phyloP scores from a whole-genome alignment of 2,329 filamentous ascomycete species.

The Fusarium coicis region DNA sequence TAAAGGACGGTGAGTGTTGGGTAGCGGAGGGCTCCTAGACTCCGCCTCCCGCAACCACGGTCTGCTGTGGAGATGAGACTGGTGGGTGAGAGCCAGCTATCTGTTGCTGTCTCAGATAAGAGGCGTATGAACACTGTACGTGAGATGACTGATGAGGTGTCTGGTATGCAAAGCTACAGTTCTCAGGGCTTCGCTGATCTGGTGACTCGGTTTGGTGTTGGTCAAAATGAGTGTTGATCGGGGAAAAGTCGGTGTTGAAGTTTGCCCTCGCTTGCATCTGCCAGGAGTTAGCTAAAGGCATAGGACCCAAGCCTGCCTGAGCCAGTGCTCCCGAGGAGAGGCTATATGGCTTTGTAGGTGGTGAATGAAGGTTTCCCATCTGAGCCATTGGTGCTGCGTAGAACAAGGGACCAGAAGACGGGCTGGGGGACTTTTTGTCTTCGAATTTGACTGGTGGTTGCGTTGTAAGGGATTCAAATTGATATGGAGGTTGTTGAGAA shows the following conservation, averaged over 20 bases:
- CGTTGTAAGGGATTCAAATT: background rate
- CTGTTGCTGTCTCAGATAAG: background rate
- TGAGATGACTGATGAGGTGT: background rate
- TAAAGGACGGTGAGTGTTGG: background rate
- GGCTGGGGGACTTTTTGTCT: background rate
- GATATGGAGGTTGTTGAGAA: background rate
- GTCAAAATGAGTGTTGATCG: conserved; percentile 1
- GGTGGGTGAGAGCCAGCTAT: background rate
- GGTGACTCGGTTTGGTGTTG: background rate
- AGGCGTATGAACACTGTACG: background rate
- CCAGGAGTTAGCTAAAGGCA: background rate
- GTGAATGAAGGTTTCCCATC: background rate
- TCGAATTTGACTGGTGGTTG: background rate
- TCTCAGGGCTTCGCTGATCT: background rate
- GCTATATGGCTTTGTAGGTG: background rate
- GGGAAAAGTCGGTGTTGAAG: conserved; percentile 3
- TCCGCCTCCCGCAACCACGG: background rate
- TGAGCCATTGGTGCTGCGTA: background rate
- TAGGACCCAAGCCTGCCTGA: background rate
- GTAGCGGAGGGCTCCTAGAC: conserved; percentile 20
- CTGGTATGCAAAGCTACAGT: background rate
- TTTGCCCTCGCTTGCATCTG: background rate
- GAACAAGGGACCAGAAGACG: background rate
- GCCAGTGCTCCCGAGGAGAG: background rate
- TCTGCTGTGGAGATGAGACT: background rate